Base-by-base conservation (phyloP, 495 filamentous ascomycete species). In the Neurospora pannonica region DNA sequence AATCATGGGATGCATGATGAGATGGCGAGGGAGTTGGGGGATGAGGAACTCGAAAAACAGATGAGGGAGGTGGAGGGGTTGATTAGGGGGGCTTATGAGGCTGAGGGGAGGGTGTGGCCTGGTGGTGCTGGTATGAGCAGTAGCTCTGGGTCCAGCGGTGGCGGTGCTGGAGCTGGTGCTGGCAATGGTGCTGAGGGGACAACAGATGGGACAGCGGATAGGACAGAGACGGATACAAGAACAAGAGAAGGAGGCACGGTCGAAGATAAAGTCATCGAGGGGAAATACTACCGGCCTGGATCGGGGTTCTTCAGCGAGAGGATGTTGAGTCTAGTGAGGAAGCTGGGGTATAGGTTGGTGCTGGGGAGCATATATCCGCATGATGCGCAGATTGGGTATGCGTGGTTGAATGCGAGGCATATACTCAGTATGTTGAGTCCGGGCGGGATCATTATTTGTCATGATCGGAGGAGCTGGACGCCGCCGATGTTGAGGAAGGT, bases 1-100 rank as follows among this genome's bases (percentile, higher is more conserved):
- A 97, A 97, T 81, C 94, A 97, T 81, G 94, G 91, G 5, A 94
- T 94, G 92, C 85, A 87, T 78, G 93, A 97, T 82, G 92, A 95
- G 82, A 89, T 92, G 5, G 90, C 89, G 34, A 83, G 88, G 71
- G 81, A 62, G 19, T 79, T 89, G 46, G 40, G 75, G 17, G 78
- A 84, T 42, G 83, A 79, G 28, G 84, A 85, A 76, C 78, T 87
- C 0, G 78, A 78, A 46, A 36, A 11, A 3, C 82, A 86, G 82
- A 87, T 91, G 67, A 72, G 73, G 11, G 37, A 77, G 19, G 88
- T 90, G 37, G 77, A 84, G 73, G 77, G 71, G 0, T 81, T 86
- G 74, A 90, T 94, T 54, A 77, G 81, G 38, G 80, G 77, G 1
- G 88, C 88, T 3, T 93, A 94, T 77, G 70, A 76, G 40, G 83